Evolutionary conservation across 768 basidiomycete genomes (phyloP).

Genomic region (Agaricus subrufescens): DNA sequence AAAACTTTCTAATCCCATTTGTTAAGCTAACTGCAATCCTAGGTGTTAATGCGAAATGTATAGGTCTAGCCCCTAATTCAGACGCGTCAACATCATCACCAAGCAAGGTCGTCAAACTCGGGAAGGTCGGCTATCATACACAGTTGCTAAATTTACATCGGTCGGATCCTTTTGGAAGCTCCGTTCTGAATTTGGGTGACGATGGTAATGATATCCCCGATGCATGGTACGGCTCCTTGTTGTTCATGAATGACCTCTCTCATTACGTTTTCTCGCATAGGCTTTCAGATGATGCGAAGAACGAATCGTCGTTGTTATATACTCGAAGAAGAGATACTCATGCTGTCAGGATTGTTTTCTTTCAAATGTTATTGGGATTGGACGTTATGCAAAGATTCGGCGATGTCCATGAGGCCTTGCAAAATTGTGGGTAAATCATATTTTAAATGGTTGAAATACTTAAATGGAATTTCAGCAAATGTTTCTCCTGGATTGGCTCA

Average conservation of each 20-base stretch:
- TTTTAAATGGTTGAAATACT: not conserved
- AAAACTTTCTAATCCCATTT: not conserved
- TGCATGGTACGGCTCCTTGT: constrained; percentile 24
- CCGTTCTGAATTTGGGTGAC: constrained; percentile 9
- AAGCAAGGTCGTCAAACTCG: constrained; percentile 64
- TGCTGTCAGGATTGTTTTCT: constrained; percentile 67
- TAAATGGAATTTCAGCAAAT: constrained; percentile 30
- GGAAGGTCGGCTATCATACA: constrained; percentile 67
- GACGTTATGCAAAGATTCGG: constrained; percentile 55
- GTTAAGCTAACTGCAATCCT: not conserved
- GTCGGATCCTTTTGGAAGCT: constrained; percentile 70
- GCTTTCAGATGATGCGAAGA: constrained; percentile 74
- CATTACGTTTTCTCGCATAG: constrained; percentile 27
- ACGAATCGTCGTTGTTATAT: constrained; percentile 71
- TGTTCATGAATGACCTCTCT: not conserved
- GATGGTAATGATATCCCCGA: constrained; percentile 45
- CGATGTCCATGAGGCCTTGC: constrained; percentile 54
- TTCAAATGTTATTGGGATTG: constrained; percentile 82
- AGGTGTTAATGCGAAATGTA: constrained; percentile 57
- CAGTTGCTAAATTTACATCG: constrained; percentile 75
- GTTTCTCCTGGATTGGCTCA: constrained; percentile 49
- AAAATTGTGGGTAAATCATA: constrained; percentile 38
- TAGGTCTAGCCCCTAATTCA: constrained; percentile 52
- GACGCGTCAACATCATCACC: constrained; percentile 29
- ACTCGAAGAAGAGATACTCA: constrained; percentile 81